Evolutionary conservation across 345 rosid genomes (phyloP), one percentile per base, ranked within the genome.

Genomic region (Chamaenerion angustifolium): DNA sequence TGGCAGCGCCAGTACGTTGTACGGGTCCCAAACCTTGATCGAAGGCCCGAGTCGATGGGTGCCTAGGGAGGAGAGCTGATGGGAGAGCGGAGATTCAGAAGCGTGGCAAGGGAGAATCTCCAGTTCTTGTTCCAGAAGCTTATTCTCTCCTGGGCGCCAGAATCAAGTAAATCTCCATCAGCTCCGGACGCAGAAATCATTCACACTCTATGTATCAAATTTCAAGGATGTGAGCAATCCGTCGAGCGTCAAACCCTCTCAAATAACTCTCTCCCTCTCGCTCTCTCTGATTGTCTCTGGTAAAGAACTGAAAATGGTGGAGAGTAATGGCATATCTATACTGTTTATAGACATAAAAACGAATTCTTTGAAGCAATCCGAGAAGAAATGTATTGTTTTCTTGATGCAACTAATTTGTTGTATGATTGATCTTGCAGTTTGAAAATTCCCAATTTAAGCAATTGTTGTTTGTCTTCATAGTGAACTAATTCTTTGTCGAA

Each of bases 11-110:
- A 90, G 77, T 52, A 90, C 98, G 54, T 90, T 86, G 69, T 86
- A 90, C 10, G 98, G 95, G 62, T 90, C 98, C 95, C 94, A 90
- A 9, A 90, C 95, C 60, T 83, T 86, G 67, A 86, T 89, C 0
- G 94, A 80, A 0, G 97, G 95, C 1, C 95, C 95, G 54, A 89
- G 67, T 48, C 95, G 71, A 5, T 93, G 95, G 31, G 97, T 89
- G 10, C 95, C 97, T 40, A 85, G 68, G 23, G 89, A 71, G 17
- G 98, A 90, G n/a, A 78, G 71, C 76, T 90, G 98, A 2, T 96
- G 95, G 3, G 94, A 86, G 25, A 90, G 78, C 3, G 98, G 98
- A 11, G 97, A 78, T 11, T 93, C 95, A 10, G 95, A 88, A 18
- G 95, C 78, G 76, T 88, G 72, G 61, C 87, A 88, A 1, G 95